Evolutionary conservation across 495 filamentous ascomycete species (phyloP), one percentile per base, ranked within the genome.

Genomic region (Neurospora terricola): DNA sequence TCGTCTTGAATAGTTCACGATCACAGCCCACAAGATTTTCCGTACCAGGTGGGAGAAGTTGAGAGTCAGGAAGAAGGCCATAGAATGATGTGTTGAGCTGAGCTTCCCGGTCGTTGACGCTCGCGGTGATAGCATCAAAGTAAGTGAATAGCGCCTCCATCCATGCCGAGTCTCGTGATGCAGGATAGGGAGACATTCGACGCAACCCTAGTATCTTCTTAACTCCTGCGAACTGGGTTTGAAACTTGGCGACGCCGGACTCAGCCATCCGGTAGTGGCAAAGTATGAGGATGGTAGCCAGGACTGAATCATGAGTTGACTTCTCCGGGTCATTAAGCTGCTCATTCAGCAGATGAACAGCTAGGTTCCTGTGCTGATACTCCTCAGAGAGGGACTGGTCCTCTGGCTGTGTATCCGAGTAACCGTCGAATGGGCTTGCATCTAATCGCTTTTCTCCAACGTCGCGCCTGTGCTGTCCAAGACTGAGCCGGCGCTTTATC

Each of bases 101-200:
- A n/a, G 92, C 88, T 80, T 97, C 95, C 72, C 94, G 89, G 79
- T 97, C 92, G 76, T 98, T 97, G 73, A 97, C 91, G 69, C 92
- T 93, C 37, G 93, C 92, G 0, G 93, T 94, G 84, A 97, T 92
- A n/a, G 93, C 94, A 79, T 97, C 95, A 76, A 96, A 93, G 88
- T 94, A 97, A 18, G 94, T 96, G 78, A 98, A 98, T 78, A 97
- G 90, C n/a, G 93, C 90, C 73, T 97, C 93, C 84, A 97, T 94
- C 95, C 95, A 98, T 5, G 86, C 83, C 74, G 87, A 88, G 68
- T 86, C 86, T 54, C 89, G 91, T 38, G 93, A 89, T 71, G 93
- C 91, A 18, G 90, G 88, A 48, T 90, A 84, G 21, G 87, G 80
- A 38, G 87, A 88, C 34, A 89, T 88, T 74, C 91, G 87, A 71